A percentile compares a stretch with the other conserved stretches of the same genome.
Evolutionary conservation across 2,329 filamentous ascomycete genomes (phyloP).

Genomic region (Beauveria sp.): DNA sequence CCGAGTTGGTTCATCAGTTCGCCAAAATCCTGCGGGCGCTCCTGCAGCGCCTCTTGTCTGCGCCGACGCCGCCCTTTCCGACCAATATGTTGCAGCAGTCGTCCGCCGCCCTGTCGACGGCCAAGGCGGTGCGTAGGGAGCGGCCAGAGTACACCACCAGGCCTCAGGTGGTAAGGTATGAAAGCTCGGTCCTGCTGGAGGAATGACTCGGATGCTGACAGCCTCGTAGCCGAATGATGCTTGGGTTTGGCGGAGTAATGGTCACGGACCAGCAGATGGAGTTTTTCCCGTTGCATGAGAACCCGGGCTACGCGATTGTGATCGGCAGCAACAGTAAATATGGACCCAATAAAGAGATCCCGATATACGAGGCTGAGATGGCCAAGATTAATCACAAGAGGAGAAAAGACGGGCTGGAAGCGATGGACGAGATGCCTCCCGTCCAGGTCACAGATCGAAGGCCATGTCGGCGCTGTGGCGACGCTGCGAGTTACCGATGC

Average conservation of each 20-base stretch:
- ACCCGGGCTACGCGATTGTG: neutral
- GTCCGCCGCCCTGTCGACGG: neutral
- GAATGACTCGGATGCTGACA: neutral
- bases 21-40: neutral
- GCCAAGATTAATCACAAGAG: neutral
- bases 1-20: neutral
- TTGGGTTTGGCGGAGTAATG: neutral
- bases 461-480: neutral
- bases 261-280: neutral
- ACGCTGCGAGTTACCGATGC: neutral
- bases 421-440: neutral
- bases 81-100: neutral
- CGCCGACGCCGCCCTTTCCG: neutral
- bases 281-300: neutral
- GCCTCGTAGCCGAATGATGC: neutral
- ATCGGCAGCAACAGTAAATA: neutral
- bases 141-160: neutral
- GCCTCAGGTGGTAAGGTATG: neutral
- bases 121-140: neutral
- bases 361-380: neutral
- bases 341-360: neutral
- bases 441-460: neutral
- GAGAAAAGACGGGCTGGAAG: neutral
- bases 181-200: too few species aligned
- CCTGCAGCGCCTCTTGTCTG: neutral